Evolutionary conservation across 2,329 filamentous ascomycete species (phyloP).

Genomic region (Aureobasidium melanogenum): DNA sequence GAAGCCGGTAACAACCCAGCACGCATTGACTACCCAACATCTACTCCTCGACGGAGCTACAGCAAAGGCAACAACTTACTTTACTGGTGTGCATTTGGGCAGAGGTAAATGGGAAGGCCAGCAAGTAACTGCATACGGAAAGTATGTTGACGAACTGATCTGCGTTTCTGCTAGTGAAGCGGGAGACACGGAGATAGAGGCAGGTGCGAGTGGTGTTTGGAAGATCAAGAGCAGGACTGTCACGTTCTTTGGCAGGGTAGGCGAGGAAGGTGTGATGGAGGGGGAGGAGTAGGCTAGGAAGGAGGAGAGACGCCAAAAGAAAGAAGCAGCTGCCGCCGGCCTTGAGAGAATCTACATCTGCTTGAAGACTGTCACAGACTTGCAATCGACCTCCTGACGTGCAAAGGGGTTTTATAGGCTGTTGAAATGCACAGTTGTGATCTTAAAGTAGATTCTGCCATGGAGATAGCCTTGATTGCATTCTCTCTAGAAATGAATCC

Average conservation of each 20-base stretch:
- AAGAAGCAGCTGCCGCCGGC: too few species aligned
- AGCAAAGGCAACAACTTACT: constrained; percentile 32
- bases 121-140: constrained; percentile 33
- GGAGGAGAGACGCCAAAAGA: too few species aligned
- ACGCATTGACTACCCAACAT: constrained; percentile 34
- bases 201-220: constrained; percentile 33
- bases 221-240: constrained; percentile 29
- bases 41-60: constrained; percentile 11
- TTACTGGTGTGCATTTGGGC: constrained; percentile 35
- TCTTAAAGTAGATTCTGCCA: too few species aligned
- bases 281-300: constrained; percentile 15
- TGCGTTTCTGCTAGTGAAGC: constrained; percentile 17
- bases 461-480: too few species aligned
- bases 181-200: constrained; percentile 14
- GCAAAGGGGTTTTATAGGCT: too few species aligned
- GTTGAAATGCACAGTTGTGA: too few species aligned
- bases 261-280: constrained; percentile 27
- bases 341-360: too few species aligned
- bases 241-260: constrained; percentile 28
- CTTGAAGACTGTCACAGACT: too few species aligned
- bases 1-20: constrained; percentile 32
- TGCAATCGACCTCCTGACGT: too few species aligned
- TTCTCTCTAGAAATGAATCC: too few species aligned
- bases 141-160: constrained; percentile 32
- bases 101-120: constrained; percentile 33